Conservation (phyloP, 495 filamentous ascomycete species). For the Wilcoxina mikolae region DNA sequence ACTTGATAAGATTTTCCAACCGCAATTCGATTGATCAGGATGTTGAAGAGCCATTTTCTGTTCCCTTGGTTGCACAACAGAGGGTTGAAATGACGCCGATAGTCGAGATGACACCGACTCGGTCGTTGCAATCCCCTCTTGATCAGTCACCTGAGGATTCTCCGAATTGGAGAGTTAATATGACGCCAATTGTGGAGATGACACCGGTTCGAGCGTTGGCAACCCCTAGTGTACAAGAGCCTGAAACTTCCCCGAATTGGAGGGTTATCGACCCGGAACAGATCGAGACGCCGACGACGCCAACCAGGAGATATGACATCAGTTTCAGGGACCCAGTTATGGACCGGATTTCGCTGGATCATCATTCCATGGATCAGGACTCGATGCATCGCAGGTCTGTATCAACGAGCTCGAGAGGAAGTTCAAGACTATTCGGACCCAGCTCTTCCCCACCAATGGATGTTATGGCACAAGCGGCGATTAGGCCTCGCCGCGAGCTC, state of each 20-base stretch:
- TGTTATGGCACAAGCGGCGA: not conserved
- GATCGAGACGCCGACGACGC: slow-evolving; percentile 6
- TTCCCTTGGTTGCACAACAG: not conserved
- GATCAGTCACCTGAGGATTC: not conserved
- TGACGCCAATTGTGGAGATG: not conserved
- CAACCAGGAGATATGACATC: slow-evolving; percentile 5
- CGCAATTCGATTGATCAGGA: slow-evolving; percentile 14
- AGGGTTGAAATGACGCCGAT: not conserved
- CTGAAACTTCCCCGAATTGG: slow-evolving; percentile 18
- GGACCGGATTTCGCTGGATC: not conserved
- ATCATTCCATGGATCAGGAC: not conserved
- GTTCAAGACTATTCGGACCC: not conserved
- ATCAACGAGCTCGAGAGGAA: not conserved
- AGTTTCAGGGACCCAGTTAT: not conserved
- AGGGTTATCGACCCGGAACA: slow-evolving; percentile 20
- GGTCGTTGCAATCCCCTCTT: not conserved
- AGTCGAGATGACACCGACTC: not conserved
- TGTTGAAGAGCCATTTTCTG: not conserved
- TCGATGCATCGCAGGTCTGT: not conserved
- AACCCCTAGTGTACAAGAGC: not conserved
- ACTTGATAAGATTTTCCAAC: slow-evolving; percentile 17
- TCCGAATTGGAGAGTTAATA: no score
- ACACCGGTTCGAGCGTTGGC: not conserved
- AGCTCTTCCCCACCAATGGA: not conserved
- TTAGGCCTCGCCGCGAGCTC: slow-evolving; percentile 2